These are phyloP conservation scores for Curvularia sp. DNA, from an alignment of 2,329 filamentous ascomycete genomes.

Conservation along the genomic window DNA sequence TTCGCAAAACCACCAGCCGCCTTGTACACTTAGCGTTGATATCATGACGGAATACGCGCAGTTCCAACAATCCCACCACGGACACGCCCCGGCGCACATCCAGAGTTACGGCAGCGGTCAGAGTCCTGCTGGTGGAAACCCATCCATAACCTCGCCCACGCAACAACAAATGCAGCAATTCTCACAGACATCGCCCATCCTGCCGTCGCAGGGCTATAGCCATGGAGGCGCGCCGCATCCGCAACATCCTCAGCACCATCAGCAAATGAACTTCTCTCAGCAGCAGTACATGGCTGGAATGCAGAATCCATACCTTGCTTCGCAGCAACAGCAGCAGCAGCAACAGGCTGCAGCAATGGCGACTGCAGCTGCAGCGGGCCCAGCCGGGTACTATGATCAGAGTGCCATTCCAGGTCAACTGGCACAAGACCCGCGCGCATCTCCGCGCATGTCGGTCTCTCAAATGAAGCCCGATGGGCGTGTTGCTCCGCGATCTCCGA, in stretches of 20 bases:
- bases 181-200: constrained; percentile 77
- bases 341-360: constrained; percentile 94
- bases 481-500: constrained; percentile 77
- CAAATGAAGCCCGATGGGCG: constrained; percentile 71
- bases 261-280: constrained; percentile 77
- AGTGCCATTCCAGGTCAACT: constrained; percentile 67
- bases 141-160: constrained; percentile 73
- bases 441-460: constrained; percentile 75
- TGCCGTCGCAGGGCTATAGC: constrained; percentile 74
- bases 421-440: constrained; percentile 64
- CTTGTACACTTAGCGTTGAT: constrained; percentile 27
- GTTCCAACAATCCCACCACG: constrained; percentile 56
- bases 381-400: constrained; percentile 69
- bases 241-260: constrained; percentile 66
- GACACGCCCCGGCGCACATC: constrained; percentile 52
- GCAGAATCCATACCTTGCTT: constrained; percentile 76
- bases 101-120: constrained; percentile 49
- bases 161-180: constrained; percentile 60
- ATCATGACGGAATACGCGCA: constrained; percentile 58
- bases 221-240: constrained; percentile 69
- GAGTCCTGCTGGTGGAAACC: constrained; percentile 46
- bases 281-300: constrained; percentile 79
- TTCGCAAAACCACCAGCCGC: constrained; percentile 9
- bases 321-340: constrained; percentile 89
- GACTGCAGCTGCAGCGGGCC: constrained; percentile 88